Evolutionary conservation across 306 rosid species (phyloP).

Genomic region (Spatholobus suberectus): DNA sequence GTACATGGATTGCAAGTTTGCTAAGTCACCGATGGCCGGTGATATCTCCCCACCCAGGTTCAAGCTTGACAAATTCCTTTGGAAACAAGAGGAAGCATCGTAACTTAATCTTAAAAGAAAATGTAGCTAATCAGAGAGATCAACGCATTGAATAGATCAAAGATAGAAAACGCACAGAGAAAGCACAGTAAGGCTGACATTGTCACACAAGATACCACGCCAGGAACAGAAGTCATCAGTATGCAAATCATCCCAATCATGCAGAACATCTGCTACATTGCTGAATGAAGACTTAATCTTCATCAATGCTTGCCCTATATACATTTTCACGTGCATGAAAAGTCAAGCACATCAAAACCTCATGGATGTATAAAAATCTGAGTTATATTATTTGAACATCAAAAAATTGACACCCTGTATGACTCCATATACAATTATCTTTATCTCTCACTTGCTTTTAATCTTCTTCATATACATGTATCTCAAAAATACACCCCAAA

Average conservation of each 20-base stretch:
- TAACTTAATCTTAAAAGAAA: neutral
- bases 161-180: conserved; percentile 4
- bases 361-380: neutral
- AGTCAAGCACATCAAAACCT: neutral
- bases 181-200: conserved; percentile 6
- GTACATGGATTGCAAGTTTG: conserved; percentile 8
- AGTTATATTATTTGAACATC: neutral
- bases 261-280: conserved; percentile 15
- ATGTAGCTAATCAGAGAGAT: neutral
- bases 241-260: conserved; percentile 32
- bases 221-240: conserved; percentile 8
- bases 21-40: neutral
- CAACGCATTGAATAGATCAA: neutral
- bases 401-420: neutral
- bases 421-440: neutral
- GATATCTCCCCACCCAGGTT: conserved; percentile 14
- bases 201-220: neutral
- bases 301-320: conserved; percentile 21
- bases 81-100: neutral
- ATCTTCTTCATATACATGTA: neutral
- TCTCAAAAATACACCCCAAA: neutral
- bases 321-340: conserved; percentile 4
- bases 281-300: conserved; percentile 27
- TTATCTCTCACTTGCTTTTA: neutral
- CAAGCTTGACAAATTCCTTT: conserved; percentile 19